Evolutionary conservation across 2,329 filamentous ascomycete genomes (phyloP), one percentile per base, ranked within the genome.

Genomic region (Chaetomiaceae sp.): DNA sequence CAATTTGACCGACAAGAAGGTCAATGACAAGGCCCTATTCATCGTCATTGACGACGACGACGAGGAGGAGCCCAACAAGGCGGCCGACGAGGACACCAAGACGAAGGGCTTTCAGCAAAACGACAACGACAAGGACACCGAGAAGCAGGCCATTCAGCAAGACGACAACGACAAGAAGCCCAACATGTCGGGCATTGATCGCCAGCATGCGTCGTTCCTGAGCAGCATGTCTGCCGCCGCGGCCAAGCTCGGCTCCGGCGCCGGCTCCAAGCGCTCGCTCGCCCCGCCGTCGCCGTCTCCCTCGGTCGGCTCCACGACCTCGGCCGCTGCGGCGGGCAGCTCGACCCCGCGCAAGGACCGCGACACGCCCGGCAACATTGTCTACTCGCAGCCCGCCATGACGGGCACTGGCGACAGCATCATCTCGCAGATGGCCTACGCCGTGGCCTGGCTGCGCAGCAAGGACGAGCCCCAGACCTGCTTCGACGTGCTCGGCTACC

Each of bases 341-440:
- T 83, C 84, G 56, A 88, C 88, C 15, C 79, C 84, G 8, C 79
- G 82, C 45, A 80, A 80, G 68, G 76, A 85, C 71, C 76, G 80
- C 64, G 80, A 82, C 59, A 68, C 71, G 37, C 69, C 69, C 5
- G n/a, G 15, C 48, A 57, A 55, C 47, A 55, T 61, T 12, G 76
- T 88, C 49, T 92, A 85, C 72, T 91, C 88, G 52, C 89, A 91
- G 72, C 88, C 88, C 19, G 80, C 81, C 59, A 84, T 86, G 65
- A 89, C 84, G 15, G 87, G 85, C 66, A 88, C 85, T 48, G 90
- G 91, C 61, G 79, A 79, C 56, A 87, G 92, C 69, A 84, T 94
- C 68, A 85, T 90, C 75, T 95, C 91, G 12, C 89, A 95, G 69
- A 85, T 96, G 67, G 82, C 87, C 54, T 96, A 91, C 72, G 89